Percentiles rank a stretch among this genome's conserved stretches.
Evolutionary conservation across 2,329 filamentous ascomycete species (phyloP).

Genomic region (Phoma herbarum): DNA sequence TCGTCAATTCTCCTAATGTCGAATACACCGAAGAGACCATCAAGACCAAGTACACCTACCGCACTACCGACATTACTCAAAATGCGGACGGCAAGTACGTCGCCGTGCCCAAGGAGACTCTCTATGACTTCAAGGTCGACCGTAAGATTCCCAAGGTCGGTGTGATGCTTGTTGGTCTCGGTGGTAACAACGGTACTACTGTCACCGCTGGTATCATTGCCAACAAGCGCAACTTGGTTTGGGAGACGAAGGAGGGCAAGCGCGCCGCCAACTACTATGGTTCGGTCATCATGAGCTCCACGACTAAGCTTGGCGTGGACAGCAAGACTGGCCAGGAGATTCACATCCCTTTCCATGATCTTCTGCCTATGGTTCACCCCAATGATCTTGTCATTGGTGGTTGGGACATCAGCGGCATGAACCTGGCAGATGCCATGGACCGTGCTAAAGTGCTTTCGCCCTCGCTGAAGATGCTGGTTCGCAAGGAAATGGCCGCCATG

Average conservation of each 20-base stretch:
- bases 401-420: slow-evolving; percentile 95
- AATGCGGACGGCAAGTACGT: slow-evolving; percentile 78
- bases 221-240: slow-evolving; percentile 84
- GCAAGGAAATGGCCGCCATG: slow-evolving; percentile 92
- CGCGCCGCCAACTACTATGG: slow-evolving; percentile 96
- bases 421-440: slow-evolving; percentile 92
- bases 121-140: slow-evolving; percentile 98
- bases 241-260: slow-evolving; percentile 92
- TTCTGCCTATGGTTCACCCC: slow-evolving; percentile 96
- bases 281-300: slow-evolving; percentile 96
- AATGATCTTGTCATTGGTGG: slow-evolving; percentile 95
- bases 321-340: slow-evolving; percentile 84
- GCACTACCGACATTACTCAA: slow-evolving; percentile 83
- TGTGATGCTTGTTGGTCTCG: slow-evolving; percentile 97
- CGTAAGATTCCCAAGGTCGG: slow-evolving; percentile 92
- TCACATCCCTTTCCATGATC: slow-evolving; percentile 93
- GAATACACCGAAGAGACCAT: slow-evolving; percentile 88
- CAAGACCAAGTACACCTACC: slow-evolving; percentile 94
- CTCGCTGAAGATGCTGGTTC: slow-evolving; percentile 86
- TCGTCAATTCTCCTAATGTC: slow-evolving; percentile 91
- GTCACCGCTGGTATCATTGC: slow-evolving; percentile 97
- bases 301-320: slow-evolving; percentile 93
- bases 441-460: slow-evolving; percentile 94
- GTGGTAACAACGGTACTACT: slow-evolving; percentile 97
- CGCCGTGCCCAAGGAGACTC: slow-evolving; percentile 84